These are phyloP conservation scores for Scortechinia acanthostroma DNA, from an alignment of 2,329 filamentous ascomycete species.

Conservation along the genomic window DNA sequence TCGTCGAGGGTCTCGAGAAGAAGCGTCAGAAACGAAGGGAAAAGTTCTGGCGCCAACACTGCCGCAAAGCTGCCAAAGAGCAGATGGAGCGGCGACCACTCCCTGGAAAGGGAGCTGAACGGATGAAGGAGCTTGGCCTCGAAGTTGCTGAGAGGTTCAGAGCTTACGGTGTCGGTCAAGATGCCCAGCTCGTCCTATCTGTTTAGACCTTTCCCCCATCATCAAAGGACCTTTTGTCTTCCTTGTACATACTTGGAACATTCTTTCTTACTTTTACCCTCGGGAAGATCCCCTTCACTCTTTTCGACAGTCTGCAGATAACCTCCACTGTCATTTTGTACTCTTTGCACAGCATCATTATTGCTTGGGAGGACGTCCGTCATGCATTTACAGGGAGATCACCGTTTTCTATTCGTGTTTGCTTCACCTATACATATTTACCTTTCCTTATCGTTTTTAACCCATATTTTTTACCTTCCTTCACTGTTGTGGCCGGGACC, in stretches of 20 bases:
- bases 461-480: conserved; percentile 9
- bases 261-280: conserved; percentile 8
- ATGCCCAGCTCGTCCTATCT: conserved; percentile 58
- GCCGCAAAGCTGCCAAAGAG: conserved; percentile 71
- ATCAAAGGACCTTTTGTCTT: conserved; percentile 9
- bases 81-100: conserved; percentile 60
- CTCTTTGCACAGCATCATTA: conserved; percentile 8
- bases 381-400: not conserved
- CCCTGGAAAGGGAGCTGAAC: conserved; percentile 81
- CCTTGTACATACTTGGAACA: conserved; percentile 6
- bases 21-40: conserved; percentile 89
- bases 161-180: conserved; percentile 1
- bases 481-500: no score
- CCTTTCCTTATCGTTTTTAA: conserved; percentile 8
- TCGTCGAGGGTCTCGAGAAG: conserved; percentile 89
- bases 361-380: conserved; percentile 7
- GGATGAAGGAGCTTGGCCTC: conserved; percentile 87
- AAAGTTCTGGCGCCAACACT: conserved; percentile 81
- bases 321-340: conserved; percentile 10
- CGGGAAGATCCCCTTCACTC: conserved; percentile 2
- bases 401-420: conserved; percentile 6
- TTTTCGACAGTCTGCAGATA: no score
- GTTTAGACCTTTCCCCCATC: conserved; percentile 33
- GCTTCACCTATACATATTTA: conserved; percentile 10
- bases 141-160: conserved; percentile 34